phyloP scores from a whole-genome alignment of 2,329 filamentous ascomycete genomes.

The Fusarium keratoplasticum region DNA sequence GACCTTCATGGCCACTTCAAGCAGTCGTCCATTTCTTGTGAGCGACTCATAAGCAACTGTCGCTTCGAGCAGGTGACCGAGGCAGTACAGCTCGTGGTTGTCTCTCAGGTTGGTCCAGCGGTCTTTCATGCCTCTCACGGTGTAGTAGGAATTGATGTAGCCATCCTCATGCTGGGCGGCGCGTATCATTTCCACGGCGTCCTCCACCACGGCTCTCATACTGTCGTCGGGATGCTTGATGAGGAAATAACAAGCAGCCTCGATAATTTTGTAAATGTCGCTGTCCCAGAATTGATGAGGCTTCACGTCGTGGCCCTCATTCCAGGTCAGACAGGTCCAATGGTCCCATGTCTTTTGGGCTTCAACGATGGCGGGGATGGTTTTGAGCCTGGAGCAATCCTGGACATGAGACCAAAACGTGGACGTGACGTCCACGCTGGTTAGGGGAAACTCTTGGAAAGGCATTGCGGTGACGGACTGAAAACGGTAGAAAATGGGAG shows the following conservation, averaged over 20 bases:
- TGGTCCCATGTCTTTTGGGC: constrained; percentile 1
- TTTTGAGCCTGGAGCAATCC: background rate
- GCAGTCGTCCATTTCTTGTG: background rate
- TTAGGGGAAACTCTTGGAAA: background rate
- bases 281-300: constrained; percentile 15
- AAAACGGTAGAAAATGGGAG: background rate
- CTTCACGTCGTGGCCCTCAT: background rate
- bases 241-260: constrained; percentile 8
- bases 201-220: background rate
- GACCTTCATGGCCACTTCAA: background rate
- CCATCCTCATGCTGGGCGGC: constrained; percentile 3
- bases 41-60: background rate
- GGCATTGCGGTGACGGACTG: background rate
- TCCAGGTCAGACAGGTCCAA: constrained; percentile 10
- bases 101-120: constrained; percentile 12
- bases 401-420: background rate
- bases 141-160: constrained; percentile 12
- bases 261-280: constrained; percentile 7
- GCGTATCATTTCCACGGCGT: constrained; percentile 1
- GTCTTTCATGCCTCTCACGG: background rate
- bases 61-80: constrained; percentile 5
- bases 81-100: constrained; percentile 1
- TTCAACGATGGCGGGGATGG: constrained; percentile 12
- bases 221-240: background rate
- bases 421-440: background rate